A percentile compares a stretch with the other conserved stretches of the same genome.
Evolutionary conservation across 164 flowering plant genomes (phyloP).

Genomic region (Magnolia officinalis): DNA sequence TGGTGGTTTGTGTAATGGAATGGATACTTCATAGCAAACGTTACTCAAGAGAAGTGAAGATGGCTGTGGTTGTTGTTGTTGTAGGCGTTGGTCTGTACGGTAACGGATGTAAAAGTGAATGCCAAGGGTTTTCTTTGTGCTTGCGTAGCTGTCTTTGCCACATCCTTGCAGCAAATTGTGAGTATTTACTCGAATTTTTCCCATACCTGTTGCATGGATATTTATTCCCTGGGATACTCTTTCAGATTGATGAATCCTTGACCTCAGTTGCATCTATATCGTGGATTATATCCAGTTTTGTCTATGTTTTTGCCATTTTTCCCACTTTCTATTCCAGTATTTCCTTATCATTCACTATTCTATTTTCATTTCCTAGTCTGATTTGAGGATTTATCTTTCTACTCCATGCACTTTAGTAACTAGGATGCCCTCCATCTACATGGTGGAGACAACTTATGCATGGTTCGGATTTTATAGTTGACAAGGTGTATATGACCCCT

Average conservation of each 20-base stretch:
- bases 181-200: constrained; percentile 25
- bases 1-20: constrained; percentile 81
- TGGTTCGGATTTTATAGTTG: no score
- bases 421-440: not conserved
- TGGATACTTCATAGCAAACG: constrained; percentile 79
- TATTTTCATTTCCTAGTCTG: not conserved
- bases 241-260: not conserved
- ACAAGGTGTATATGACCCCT: no score
- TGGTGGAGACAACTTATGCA: no score
- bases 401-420: not conserved
- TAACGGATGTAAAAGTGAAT: constrained; percentile 92
- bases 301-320: not conserved
- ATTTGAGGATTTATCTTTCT: no score
- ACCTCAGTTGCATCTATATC: not conserved
- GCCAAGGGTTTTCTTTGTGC: constrained; percentile 85
- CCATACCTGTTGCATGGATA: not conserved
- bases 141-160: constrained; percentile 64
- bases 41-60: constrained; percentile 67
- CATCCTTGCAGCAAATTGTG: constrained; percentile 93
- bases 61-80: constrained; percentile 75
- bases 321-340: not conserved
- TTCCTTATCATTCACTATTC: not conserved
- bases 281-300: not conserved
- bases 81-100: constrained; percentile 92
- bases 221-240: no score